These are phyloP conservation scores for Tilletia setariae DNA, from an alignment of 1,284 basidiomycete species.

Conservation along the genomic window DNA sequence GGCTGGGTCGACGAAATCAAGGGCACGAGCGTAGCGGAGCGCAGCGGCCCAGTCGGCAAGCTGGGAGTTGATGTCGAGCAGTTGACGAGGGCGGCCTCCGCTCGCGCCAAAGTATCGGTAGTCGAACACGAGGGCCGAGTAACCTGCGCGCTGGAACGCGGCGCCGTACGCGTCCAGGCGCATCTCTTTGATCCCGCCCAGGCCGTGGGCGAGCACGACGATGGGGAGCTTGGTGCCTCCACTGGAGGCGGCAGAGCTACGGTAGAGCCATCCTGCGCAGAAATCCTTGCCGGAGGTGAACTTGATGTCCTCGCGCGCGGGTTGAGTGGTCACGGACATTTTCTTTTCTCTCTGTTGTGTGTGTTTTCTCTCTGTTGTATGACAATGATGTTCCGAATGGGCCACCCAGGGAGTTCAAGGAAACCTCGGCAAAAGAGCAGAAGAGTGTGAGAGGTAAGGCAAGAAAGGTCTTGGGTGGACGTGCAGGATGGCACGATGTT, in stretches of 20 bases:
- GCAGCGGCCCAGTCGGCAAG: constrained; percentile 37
- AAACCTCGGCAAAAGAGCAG: too few species aligned
- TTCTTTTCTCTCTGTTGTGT: too few species aligned
- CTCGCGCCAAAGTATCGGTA: constrained; percentile 36
- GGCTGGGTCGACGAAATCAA: constrained; percentile 29
- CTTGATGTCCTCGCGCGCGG: constrained; percentile 27
- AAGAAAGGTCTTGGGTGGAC: too few species aligned
- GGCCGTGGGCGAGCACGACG: constrained; percentile 37
- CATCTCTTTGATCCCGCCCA: constrained; percentile 39
- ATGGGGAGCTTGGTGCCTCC: constrained; percentile 21
- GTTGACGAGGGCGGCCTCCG: constrained; percentile 30
- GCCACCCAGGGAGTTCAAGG: too few species aligned
- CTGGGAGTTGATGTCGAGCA: constrained; percentile 35
- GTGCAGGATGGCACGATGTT: too few species aligned
- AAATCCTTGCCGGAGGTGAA: constrained; percentile 26
- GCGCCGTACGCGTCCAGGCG: constrained; percentile 31
- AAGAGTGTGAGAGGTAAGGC: too few species aligned
- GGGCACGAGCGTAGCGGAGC: constrained; percentile 25
- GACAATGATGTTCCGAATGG: too few species aligned
- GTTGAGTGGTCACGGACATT: neutral
- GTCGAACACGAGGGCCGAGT: constrained; percentile 36
- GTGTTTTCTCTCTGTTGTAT: too few species aligned
- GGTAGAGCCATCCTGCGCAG: constrained; percentile 35
- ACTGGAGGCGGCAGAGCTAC: neutral
- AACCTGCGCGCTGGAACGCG: constrained; percentile 31